These are phyloP conservation scores for Schoenoplectus triqueter DNA, from an alignment of 202 grass and related monocot genomes.

Conservation along the genomic window DNA sequence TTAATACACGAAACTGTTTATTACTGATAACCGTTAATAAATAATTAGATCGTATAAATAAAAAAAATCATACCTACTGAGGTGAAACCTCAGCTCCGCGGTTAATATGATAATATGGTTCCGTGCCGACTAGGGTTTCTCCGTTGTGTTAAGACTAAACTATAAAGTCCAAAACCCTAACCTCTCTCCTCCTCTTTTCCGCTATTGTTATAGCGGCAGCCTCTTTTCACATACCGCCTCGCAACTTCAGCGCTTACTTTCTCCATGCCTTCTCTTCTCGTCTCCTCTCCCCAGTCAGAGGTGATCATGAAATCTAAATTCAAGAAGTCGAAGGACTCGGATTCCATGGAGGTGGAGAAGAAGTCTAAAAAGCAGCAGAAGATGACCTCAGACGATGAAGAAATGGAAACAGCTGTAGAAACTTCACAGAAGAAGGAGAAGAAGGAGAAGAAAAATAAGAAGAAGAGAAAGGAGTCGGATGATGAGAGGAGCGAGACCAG, in stretches of 20 bases:
- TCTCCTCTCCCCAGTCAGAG: conserved; percentile 52
- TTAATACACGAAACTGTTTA: no score
- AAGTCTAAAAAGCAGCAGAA: conserved; percentile 71
- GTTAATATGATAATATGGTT: no score
- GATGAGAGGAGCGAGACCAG: conserved; percentile 50
- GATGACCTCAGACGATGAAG: conserved; percentile 55
- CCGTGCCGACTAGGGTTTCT: conserved; percentile 53
- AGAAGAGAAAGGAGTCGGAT: conserved; percentile 22
- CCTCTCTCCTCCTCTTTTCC: conserved; percentile 44
- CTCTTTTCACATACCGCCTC: not conserved
- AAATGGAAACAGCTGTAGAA: not conserved
- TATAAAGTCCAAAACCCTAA: conserved; percentile 49
- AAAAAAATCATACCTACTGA: no score
- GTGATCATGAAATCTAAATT: conserved; percentile 59
- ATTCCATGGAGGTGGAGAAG: conserved; percentile 39
- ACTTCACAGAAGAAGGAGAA: conserved; percentile 45
- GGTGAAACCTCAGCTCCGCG: no score
- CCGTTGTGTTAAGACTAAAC: conserved; percentile 25
- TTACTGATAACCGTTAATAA: no score
- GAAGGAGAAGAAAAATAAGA: conserved; percentile 44
- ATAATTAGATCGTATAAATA: no score
- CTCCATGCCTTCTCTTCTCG: conserved; percentile 51
- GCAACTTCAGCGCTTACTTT: conserved; percentile 2
- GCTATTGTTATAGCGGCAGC: conserved; percentile 58
- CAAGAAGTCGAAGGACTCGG: conserved; percentile 64